Percentiles rank a stretch among this genome's conserved stretches.
Conservation (phyloP, 768 basidiomycete genomes). For the Hericium rajendrae region DNA sequence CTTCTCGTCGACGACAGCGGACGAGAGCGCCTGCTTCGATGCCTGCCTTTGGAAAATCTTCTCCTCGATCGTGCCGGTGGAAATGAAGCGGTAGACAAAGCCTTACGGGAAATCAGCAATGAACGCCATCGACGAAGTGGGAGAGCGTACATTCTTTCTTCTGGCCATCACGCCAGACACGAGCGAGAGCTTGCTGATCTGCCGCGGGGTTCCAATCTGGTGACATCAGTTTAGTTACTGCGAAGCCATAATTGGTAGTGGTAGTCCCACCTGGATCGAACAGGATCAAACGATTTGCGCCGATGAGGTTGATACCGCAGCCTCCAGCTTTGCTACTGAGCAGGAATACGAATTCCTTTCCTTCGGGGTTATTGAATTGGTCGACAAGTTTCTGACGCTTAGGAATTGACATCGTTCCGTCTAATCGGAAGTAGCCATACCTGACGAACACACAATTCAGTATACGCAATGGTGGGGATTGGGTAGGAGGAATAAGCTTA, state of each 20-base stretch:
- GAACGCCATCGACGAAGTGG: neutral
- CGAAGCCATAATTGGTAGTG: neutral
- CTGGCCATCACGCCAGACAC: conserved; percentile 99
- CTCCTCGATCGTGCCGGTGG: conserved; percentile 95
- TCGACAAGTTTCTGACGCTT: conserved; percentile 95
- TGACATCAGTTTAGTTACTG: neutral
- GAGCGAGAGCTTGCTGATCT: conserved; percentile 95
- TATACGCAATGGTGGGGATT: neutral
- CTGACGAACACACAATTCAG: conserved; percentile 30
- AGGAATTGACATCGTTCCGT: conserved; percentile 85
- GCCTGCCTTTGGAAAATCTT: conserved; percentile 98
- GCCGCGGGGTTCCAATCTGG: conserved; percentile 97
- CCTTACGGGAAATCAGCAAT: conserved; percentile 33
- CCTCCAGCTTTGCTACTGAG: conserved; percentile 94
- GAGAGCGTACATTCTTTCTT: conserved; percentile 88
- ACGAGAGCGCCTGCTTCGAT: conserved; percentile 91
- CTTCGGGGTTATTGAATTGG: conserved; percentile 87
- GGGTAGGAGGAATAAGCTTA: conserved; percentile 22
- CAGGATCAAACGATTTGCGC: conserved; percentile 89
- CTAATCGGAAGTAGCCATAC: conserved; percentile 86
- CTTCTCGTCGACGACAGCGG: conserved; percentile 96
- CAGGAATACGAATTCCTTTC: conserved; percentile 91
- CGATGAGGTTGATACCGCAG: conserved; percentile 95
- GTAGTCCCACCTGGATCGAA: conserved; percentile 77
- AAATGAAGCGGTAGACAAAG: conserved; percentile 97